Base-by-base conservation (phyloP, 495 filamentous ascomycete species). In the Tuber magnatum region DNA sequence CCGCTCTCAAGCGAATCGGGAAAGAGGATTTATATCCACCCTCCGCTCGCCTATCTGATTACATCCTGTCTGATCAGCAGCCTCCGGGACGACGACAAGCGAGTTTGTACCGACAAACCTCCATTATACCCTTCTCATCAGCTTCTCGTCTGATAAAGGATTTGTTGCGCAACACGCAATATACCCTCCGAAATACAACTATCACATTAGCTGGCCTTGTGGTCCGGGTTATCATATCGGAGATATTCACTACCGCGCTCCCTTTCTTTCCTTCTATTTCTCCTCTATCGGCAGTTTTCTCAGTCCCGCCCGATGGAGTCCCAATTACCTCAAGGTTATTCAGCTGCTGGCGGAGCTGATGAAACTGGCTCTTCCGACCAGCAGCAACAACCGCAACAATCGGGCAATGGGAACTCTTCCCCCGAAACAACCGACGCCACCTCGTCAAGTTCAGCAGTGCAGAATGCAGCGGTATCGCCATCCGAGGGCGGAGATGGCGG, bases 1-100 rank as follows among this genome's bases (percentile, higher is more conserved):
- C 56, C 76, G 43, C 48, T 40, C 69, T 68, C n/a, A 78, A 44
- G 76, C 76, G 72, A 75, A 79, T 79, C 72, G 76, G 77, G 72
- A 70, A 65, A 68, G 51, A 61, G 72, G 43, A 68, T 74, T 79
- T 79, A 79, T 79, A 79, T 79, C 69, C 38, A 38, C 68, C 70
- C 73, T 42, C 72, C 74, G 43, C 46, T 74, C 56, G 46, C 75
- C 73, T 76, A 75, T 77, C 73, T 77, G 41, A 48, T 38, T 75
- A 56, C 68, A 70, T 39, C 65, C 35, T 44, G 70, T 71, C 69
- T 78, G 42, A 74, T 71, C 71, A 78, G 71, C 68, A 76, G 68
- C 46, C 39, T 72, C 73, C 73, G n/a, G 9, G 32, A 35, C 56
- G 56, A 32, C 56, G 28, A 65, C 39, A 46, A 44, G 70, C 75